phyloP scores from a whole-genome alignment of 306 rosid species.

The Corylus avellana region DNA sequence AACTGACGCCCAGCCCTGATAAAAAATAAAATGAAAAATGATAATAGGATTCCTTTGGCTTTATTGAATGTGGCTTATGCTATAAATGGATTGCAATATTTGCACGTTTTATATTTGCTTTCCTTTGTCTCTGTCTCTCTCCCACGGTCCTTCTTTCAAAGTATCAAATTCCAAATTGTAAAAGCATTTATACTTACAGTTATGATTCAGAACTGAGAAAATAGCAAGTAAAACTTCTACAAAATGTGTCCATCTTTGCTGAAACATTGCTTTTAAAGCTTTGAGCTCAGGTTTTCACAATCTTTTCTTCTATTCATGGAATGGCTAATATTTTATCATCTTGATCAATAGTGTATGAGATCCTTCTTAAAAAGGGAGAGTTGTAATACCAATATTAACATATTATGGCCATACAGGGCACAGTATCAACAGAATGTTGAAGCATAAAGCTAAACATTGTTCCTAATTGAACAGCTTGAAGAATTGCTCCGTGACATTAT shows the following conservation, averaged over 20 bases:
- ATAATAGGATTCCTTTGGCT: too few species aligned
- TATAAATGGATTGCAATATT: constrained; percentile 64
- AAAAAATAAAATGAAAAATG: too few species aligned
- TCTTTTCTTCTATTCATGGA: not conserved
- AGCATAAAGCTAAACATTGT: constrained; percentile 60
- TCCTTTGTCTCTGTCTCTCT: not conserved
- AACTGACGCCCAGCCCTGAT: not conserved
- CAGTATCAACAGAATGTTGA: constrained; percentile 30
- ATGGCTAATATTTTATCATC: not conserved
- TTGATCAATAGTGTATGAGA: too few species aligned
- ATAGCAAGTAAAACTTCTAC: constrained; percentile 73
- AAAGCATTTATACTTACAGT: constrained; percentile 13
- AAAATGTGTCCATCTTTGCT: constrained; percentile 82
- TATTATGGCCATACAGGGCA: constrained; percentile 45
- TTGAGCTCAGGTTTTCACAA: constrained; percentile 6
- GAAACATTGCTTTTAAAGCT: constrained; percentile 57
- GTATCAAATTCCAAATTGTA: constrained; percentile 16
- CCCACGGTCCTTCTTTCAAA: not conserved
- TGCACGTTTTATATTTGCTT: constrained; percentile 59
- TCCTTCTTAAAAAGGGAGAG: too few species aligned
- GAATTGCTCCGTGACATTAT: too few species aligned
- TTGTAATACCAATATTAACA: too few species aligned
- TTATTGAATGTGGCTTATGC: too few species aligned
- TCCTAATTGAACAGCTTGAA: constrained; percentile 10
- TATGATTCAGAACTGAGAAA: constrained; percentile 56